Percentiles rank a stretch among this genome's conserved stretches.
Conservation (phyloP, 163 green algal genomes). For the Chlorella variabilis region DNA sequence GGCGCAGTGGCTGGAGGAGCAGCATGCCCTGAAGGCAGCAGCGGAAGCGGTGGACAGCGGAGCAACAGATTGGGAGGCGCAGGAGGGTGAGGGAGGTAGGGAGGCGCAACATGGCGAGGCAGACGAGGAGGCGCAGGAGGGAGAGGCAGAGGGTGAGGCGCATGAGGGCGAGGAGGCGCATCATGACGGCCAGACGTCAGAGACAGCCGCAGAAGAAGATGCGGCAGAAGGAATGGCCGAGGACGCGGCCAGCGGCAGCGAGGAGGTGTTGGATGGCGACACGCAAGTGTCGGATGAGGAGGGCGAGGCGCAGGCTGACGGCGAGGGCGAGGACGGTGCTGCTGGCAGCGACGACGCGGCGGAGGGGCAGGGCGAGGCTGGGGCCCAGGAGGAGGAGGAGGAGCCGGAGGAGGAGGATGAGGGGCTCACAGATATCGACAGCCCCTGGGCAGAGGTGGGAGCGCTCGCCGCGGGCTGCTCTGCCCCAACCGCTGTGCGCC, state of each 20-base stretch:
- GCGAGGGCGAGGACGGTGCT: not conserved
- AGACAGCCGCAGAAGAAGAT: not conserved
- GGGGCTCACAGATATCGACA: constrained; percentile 1
- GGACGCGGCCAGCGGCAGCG: no score
- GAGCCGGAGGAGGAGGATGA: constrained; percentile 38
- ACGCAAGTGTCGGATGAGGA: no score
- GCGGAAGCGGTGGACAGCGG: not conserved
- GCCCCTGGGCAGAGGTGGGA: constrained; percentile 24
- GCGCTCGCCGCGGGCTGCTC: not conserved
- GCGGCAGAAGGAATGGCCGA: not conserved
- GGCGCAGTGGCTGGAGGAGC: constrained; percentile 40
- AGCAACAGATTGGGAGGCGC: not conserved
- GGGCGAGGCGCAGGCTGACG: no score
- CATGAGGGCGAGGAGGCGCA: not conserved
- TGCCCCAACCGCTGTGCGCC: no score
- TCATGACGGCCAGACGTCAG: not conserved
- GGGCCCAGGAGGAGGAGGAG: constrained; percentile 18
- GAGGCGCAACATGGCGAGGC: not conserved
- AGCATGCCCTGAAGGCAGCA: constrained; percentile 13
- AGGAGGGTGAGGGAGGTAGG: not conserved
- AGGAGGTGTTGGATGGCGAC: not conserved
- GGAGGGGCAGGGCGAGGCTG: not conserved
- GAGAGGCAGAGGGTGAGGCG: not conserved
- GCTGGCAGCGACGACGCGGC: not conserved
- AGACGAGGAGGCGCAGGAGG: not conserved